Evolutionary conservation across 768 basidiomycete species (phyloP).

Genomic region (Phaeotremella skinneri): DNA sequence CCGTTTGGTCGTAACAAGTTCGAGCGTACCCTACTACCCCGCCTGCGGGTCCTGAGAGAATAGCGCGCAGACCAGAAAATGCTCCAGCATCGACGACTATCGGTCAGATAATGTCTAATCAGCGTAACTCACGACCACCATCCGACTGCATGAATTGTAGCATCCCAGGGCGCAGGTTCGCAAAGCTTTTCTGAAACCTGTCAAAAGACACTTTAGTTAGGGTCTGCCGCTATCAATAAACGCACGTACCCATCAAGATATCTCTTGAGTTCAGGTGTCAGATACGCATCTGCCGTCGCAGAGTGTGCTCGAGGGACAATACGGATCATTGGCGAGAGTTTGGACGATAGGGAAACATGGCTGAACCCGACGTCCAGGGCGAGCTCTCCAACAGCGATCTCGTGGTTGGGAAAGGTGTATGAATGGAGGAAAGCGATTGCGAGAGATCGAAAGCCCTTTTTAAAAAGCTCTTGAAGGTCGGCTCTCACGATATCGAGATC

Average conservation of each 20-base stretch:
- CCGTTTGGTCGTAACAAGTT: slow-evolving; percentile 73
- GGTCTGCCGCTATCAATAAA: background rate
- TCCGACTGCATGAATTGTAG: slow-evolving; percentile 8
- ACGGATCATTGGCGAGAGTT: slow-evolving; percentile 33
- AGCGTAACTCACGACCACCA: background rate
- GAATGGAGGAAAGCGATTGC: slow-evolving; percentile 85
- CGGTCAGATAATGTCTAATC: background rate
- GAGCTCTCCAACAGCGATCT: slow-evolving; percentile 64
- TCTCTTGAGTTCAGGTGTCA: slow-evolving; percentile 76
- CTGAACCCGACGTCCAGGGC: slow-evolving; percentile 75
- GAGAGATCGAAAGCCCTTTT: slow-evolving; percentile 74
- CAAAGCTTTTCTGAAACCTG: slow-evolving; percentile 16
- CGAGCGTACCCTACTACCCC: slow-evolving; percentile 91
- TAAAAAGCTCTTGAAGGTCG: slow-evolving; percentile 68
- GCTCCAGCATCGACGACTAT: slow-evolving; percentile 56
- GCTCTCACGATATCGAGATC: slow-evolving; percentile 59
- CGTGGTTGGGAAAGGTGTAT: slow-evolving; percentile 82
- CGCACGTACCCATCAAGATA: slow-evolving; percentile 57
- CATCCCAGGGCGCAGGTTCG: slow-evolving; percentile 15
- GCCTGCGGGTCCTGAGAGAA: slow-evolving; percentile 79
- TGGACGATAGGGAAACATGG: slow-evolving; percentile 72
- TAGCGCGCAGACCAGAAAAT: slow-evolving; percentile 82
- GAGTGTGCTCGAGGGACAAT: slow-evolving; percentile 89
- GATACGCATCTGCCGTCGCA: slow-evolving; percentile 88
- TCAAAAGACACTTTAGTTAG: background rate